Evolutionary conservation across 257 asterid species (phyloP).

Genomic region (Thymus quinquecostatus): DNA sequence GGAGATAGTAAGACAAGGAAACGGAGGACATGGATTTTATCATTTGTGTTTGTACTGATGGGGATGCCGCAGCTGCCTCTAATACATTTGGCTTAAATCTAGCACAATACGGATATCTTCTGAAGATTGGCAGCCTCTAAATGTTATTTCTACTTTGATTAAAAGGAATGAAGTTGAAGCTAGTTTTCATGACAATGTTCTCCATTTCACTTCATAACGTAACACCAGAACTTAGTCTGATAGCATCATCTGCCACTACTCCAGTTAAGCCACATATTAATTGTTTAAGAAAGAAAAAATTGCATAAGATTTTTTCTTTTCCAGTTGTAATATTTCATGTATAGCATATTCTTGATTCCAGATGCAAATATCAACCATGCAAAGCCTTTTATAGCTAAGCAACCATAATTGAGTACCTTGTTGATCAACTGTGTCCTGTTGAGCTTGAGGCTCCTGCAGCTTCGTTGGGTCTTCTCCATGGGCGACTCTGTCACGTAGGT

Average conservation of each 20-base stretch:
- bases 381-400: background rate
- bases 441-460: slow-evolving; percentile 59
- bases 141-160: background rate
- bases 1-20: slow-evolving; percentile 2
- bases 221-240: background rate
- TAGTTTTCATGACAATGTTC: background rate
- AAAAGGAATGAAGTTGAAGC: background rate
- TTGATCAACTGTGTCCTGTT: slow-evolving; percentile 47
- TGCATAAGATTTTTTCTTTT: background rate
- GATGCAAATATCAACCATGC: background rate
- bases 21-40: background rate
- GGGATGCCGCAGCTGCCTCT: background rate
- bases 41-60: no score
- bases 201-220: background rate
- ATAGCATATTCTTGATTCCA: background rate
- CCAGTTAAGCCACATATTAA: background rate
- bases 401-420: slow-evolving; percentile 52
- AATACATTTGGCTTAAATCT: background rate
- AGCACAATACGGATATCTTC: background rate
- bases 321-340: background rate
- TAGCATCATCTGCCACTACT: background rate
- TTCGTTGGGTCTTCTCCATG: slow-evolving; percentile 71
- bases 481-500: slow-evolving; percentile 63
- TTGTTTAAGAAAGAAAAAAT: background rate
- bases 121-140: background rate